Evolutionary conservation across 2,329 filamentous ascomycete species (phyloP).

Genomic region (Zymoseptoria passerinii): DNA sequence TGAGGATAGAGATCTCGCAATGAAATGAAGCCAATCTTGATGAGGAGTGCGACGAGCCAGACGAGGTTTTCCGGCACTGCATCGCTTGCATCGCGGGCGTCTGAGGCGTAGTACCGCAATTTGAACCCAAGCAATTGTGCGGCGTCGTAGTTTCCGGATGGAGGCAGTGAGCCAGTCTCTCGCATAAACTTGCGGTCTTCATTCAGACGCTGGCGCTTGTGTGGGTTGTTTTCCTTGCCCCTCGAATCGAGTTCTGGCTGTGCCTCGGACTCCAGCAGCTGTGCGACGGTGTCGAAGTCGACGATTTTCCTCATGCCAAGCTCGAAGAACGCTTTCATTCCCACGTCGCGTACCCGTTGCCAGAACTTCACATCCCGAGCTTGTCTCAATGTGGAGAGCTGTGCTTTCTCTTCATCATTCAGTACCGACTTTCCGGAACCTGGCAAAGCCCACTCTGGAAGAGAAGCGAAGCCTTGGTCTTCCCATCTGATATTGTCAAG

Average conservation of each 20-base stretch:
- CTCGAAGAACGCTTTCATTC: conserved; percentile 81
- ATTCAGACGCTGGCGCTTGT: conserved; percentile 42
- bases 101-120: conserved; percentile 84
- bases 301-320: conserved; percentile 65
- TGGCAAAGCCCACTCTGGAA: conserved; percentile 82
- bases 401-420: conserved; percentile 59
- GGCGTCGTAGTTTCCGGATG: conserved; percentile 78
- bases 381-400: conserved; percentile 49
- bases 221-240: conserved; percentile 30
- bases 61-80: conserved; percentile 84
- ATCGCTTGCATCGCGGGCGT: conserved; percentile 65
- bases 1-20: conserved; percentile 85
- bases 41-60: conserved; percentile 80
- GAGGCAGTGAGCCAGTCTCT: conserved; percentile 71
- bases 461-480: conserved; percentile 50
- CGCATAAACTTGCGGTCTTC: conserved; percentile 67
- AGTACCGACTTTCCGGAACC: conserved; percentile 55
- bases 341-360: conserved; percentile 64
- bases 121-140: conserved; percentile 97
- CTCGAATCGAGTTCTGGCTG: conserved; percentile 29
- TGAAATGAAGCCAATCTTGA: conserved; percentile 96
- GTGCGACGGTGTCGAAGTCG: conserved; percentile 42
- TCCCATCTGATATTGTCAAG: conserved; percentile 39
- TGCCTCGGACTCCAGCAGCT: conserved; percentile 24
- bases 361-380: conserved; percentile 71